These are phyloP conservation scores for Saturnispora diversa DNA, from an alignment of 805 yeast genomes.

Conservation along the genomic window DNA sequence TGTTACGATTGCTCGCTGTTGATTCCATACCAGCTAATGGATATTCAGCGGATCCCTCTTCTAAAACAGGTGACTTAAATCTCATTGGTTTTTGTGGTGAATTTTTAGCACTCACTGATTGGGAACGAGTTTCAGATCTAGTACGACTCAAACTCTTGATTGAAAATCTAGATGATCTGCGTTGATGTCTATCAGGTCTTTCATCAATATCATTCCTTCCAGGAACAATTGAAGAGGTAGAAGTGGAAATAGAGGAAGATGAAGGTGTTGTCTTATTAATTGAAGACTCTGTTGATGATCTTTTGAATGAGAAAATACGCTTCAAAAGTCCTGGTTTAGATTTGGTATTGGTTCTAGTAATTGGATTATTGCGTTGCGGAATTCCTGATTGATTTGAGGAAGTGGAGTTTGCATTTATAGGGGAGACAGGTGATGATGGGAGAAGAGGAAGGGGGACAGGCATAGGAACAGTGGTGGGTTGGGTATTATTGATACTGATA, in stretches of 20 bases:
- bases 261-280: background rate
- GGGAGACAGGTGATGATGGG: no score
- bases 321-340: constrained; percentile 8
- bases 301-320: constrained; percentile 8
- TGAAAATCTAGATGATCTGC: constrained; percentile 4
- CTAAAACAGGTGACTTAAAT: background rate
- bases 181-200: constrained; percentile 2
- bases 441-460: no score
- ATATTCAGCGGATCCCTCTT: constrained; percentile 1
- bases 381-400: no score
- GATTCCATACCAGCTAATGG: constrained; percentile 2
- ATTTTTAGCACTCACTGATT: background rate
- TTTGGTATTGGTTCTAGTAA: constrained; percentile 1
- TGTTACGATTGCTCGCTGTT: constrained; percentile 12
- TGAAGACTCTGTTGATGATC: background rate
- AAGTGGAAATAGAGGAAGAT: no score
- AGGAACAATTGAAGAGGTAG: background rate
- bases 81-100: background rate
- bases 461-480: no score
- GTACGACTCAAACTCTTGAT: background rate
- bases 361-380: no score
- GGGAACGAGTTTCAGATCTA: background rate
- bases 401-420: no score
- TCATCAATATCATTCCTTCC: constrained; percentile 3
- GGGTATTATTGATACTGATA: no score